Base-by-base conservation (phyloP, 805 yeast genomes). In the Lipomyces yamadae region DNA sequence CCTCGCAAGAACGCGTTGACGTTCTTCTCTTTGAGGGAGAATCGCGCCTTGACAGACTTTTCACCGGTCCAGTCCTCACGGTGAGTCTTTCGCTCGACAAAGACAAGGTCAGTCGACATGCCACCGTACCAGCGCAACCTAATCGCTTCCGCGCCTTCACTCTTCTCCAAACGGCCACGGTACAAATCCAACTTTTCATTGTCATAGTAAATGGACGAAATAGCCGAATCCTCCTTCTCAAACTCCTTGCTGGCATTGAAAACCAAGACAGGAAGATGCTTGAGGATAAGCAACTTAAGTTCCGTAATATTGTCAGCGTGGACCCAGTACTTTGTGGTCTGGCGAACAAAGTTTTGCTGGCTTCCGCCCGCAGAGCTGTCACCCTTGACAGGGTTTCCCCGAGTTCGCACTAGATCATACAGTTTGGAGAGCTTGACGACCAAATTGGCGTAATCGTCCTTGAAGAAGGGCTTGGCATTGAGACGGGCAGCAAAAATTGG, bases 51-150 rank as follows among this genome's bases (percentile, higher is more conserved):
- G 71, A 95, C 99, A n/a, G 97, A 91, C 80, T 94, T 94, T 78
- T 95, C 99, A 73, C 99, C 99, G 2, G 99, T 95, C 99, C 99
- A 94, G 81, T 95, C 99, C 79, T 95, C 99, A 79, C 99, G 86
- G 77, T 95, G 99, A 4, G 99, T 95, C 79, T 95, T 95, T 79
- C 99, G 86, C 80, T 95, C 99, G 58, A 94, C 97, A 71, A 95
- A 95, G 64, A 94, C 91, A 54, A 90, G 91, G 73, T 94, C 97
- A 1, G 93, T 84, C 63, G 85, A 83, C 99, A 95, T 95, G 64
- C 97, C 97, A 76, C 99, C 99, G 78, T 95, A 95, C 99, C 99
- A 95, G 82, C 99, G 88, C 76, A 95, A 83, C 80, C 99, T 88
- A 71, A 94, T 92, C 30, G 98, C 98, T 80, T 95, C 99, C 4